Percentiles rank a stretch among this genome's conserved stretches.
Conservation (phyloP, 2,329 filamentous ascomycete genomes). For the Mycocentrospora acerina region DNA sequence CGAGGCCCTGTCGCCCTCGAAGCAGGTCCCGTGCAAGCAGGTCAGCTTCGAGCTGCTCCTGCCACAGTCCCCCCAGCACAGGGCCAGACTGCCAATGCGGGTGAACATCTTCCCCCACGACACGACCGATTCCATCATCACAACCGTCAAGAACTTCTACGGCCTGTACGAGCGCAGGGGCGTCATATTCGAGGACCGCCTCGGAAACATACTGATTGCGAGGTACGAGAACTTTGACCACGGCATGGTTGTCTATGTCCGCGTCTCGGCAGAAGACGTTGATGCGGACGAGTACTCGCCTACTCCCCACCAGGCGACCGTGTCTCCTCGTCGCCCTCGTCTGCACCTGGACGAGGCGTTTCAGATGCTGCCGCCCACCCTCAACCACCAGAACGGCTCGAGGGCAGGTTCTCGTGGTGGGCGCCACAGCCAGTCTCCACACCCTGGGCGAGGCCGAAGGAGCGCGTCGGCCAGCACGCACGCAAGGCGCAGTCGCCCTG, state of each 20-base stretch:
- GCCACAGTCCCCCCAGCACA: slow-evolving; percentile 65
- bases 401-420: slow-evolving; percentile 68
- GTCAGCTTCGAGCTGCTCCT: slow-evolving; percentile 78
- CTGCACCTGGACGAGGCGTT: slow-evolving; percentile 65
- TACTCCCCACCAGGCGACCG: slow-evolving; percentile 49
- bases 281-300: slow-evolving; percentile 50
- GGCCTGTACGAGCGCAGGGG: slow-evolving; percentile 84
- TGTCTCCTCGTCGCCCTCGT: slow-evolving; percentile 54
- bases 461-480: slow-evolving; percentile 75
- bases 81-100: slow-evolving; percentile 77
- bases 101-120: slow-evolving; percentile 94
- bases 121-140: slow-evolving; percentile 95
- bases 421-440: slow-evolving; percentile 77
- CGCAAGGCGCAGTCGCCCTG: slow-evolving; percentile 61
- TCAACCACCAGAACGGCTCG: slow-evolving; percentile 64
- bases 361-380: slow-evolving; percentile 62
- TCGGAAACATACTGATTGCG: slow-evolving; percentile 88
- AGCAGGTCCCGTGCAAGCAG: slow-evolving; percentile 59
- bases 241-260: slow-evolving; percentile 91
- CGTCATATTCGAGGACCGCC: slow-evolving; percentile 91
- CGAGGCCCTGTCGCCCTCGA: slow-evolving; percentile 40
- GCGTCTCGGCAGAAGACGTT: slow-evolving; percentile 67
- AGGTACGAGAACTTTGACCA: slow-evolving; percentile 93
- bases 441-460: slow-evolving; percentile 67
- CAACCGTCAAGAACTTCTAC: slow-evolving; percentile 98